Base-by-base conservation (phyloP, 106 monocot genomes). In the Chionographis japonica region DNA sequence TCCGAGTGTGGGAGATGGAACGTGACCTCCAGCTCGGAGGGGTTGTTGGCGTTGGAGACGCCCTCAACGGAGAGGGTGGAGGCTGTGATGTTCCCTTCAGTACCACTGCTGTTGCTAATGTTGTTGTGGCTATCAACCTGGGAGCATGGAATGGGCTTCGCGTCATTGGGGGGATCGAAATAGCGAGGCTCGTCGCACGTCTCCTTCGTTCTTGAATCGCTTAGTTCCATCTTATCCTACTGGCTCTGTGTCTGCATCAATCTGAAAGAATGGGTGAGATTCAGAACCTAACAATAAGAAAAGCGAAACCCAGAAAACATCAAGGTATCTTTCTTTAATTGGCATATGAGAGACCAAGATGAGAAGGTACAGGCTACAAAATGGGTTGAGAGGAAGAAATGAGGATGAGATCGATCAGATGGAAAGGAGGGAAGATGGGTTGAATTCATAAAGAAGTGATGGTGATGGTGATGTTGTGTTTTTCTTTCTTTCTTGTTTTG, bases 171-270 rank as follows among this genome's bases (percentile, higher is more conserved):
- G 11, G 63, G 67, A 66, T 84, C 78, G 52, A 71, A 77, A 37
- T 71, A 85, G 37, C 74, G 69, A 7, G 67, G 75, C 52, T 80
- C 87, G 20, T 74, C 76, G 53, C 74, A 82, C 91, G 85, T 91
- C 68, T 67, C 73, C 42, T 3, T 27, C 27, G 27, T 27, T 27
- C 27, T 27, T 27, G 64, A 27, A 38, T 17, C 27, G 41, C 27
- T 39, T 46, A 13, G 12, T 2, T 10, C 9, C 43, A 57, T 40
- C 14, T 8, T 54, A 8, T 61, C 20, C 14, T n/a, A n/a, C n/a
- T n/a, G 37, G 15, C 41, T 15, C 40, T 5, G 54, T 52, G 56
- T n/a, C n/a, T n/a, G 54, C 17, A 60, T 39, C 41, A 61, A 13
- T 64, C 11, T 3, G 56, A 56, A 8, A 65, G 37, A 4, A 46